Conservation (phyloP, 2,329 filamentous ascomycete species). For the Pseudogymnoascus sp. region DNA sequence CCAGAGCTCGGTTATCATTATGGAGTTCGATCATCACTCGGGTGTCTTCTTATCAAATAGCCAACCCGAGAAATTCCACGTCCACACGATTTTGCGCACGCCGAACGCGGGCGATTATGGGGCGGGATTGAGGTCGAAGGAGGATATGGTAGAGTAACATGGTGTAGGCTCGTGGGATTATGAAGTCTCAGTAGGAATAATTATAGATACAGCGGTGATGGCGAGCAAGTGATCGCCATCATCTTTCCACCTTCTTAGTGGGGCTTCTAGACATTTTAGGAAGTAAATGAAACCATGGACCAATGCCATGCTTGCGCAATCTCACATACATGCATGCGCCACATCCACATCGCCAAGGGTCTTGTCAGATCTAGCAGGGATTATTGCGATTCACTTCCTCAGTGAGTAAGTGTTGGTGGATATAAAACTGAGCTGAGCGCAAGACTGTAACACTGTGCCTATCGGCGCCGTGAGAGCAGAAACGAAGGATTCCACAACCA, state of each 20-base stretch:
- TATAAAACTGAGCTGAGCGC: not conserved
- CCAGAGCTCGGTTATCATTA: conserved; percentile 66
- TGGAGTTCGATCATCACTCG: conserved; percentile 75
- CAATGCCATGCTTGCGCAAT: not conserved
- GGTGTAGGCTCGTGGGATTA: not conserved
- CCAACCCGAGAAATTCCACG: conserved; percentile 70
- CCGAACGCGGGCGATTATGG: conserved; percentile 76
- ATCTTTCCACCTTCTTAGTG: not conserved
- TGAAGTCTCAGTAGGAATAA: not conserved
- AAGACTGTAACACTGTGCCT: not conserved
- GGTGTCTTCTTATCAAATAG: conserved; percentile 70
- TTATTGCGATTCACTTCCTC: not conserved
- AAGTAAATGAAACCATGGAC: not conserved
- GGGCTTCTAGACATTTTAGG: not conserved
- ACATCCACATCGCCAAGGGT: not conserved
- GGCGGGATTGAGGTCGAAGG: conserved; percentile 34
- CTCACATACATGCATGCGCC: not conserved
- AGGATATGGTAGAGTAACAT: not conserved
- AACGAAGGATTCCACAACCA: not conserved
- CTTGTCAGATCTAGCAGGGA: not conserved
- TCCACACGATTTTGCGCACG: conserved; percentile 64
- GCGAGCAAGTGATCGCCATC: not conserved
- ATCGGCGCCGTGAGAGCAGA: not conserved
- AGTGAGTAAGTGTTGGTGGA: not conserved
- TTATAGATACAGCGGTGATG: not conserved